Percentiles rank a stretch among this genome's conserved stretches.
These are phyloP conservation scores for Lophiotrema nucula DNA, from an alignment of 495 filamentous ascomycete species.

Conservation along the genomic window DNA sequence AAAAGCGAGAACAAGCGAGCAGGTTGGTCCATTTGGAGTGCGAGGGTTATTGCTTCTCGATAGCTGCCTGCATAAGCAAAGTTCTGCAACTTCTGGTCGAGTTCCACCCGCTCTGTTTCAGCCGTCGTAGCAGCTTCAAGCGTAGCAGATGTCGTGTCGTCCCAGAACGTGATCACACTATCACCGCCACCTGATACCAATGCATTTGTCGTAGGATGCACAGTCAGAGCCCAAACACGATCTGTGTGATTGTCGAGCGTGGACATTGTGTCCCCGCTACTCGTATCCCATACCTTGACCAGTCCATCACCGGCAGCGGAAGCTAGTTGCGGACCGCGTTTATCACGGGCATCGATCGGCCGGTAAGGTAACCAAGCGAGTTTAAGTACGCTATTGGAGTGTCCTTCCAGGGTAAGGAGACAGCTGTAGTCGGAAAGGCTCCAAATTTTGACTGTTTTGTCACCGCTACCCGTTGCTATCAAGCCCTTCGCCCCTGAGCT, in stretches of 20 bases:
- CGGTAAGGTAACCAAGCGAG: conserved; percentile 81
- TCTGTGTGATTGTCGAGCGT: conserved; percentile 97
- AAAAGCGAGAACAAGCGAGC: conserved; percentile 80
- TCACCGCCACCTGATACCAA: conserved; percentile 89
- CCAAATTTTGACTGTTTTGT: conserved; percentile 97
- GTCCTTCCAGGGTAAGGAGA: conserved; percentile 89
- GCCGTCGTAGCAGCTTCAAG: conserved; percentile 66
- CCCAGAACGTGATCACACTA: conserved; percentile 90
- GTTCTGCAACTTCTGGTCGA: conserved; percentile 90
- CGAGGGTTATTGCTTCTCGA: conserved; percentile 86
- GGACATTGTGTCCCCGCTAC: conserved; percentile 71
- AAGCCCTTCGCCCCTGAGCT: conserved; percentile 63
- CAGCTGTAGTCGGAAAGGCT: conserved; percentile 90
- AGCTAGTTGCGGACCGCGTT: conserved; percentile 63
- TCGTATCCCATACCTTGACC: conserved; percentile 91
- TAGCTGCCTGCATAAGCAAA: conserved; percentile 81
- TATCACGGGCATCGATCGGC: conserved; percentile 45
- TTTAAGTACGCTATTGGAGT: conserved; percentile 92
- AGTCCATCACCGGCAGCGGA: conserved; percentile 93
- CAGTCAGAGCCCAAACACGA: conserved; percentile 81
- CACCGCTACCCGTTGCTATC: conserved; percentile 83
- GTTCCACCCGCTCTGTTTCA: conserved; percentile 76
- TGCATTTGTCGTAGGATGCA: conserved; percentile 62
- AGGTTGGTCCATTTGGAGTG: conserved; percentile 90
- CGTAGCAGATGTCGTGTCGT: conserved; percentile 82